Percentiles rank a stretch among this genome's conserved stretches.
Conservation (phyloP, 2,329 filamentous ascomycete genomes). For the Aspergillus floridensis region DNA sequence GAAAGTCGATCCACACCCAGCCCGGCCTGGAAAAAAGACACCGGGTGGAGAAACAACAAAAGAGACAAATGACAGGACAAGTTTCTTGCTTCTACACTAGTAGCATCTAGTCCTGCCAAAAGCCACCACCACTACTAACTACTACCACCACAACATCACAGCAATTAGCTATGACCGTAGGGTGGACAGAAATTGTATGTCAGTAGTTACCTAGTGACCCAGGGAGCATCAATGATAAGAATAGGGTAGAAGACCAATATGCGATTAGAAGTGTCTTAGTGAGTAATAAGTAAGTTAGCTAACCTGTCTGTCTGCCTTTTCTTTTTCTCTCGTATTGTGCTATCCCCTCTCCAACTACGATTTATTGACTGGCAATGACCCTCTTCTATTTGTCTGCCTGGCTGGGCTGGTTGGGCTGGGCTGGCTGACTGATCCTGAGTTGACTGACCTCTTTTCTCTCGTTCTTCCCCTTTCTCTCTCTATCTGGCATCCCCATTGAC, state of each 20-base stretch:
- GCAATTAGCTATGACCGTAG: no score
- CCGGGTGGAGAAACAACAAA: neutral
- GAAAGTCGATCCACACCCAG: constrained; percentile 2
- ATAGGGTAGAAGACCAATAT: no score
- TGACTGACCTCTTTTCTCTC: neutral
- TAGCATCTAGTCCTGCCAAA: neutral
- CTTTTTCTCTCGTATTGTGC: neutral
- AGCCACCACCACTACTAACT: no score
- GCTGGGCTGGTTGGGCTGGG: neutral
- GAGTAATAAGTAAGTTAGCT: no score
- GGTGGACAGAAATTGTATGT: no score
- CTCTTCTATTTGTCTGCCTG: neutral
- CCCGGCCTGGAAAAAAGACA: constrained; percentile 1
- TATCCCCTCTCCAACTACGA: neutral
- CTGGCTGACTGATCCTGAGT: neutral
- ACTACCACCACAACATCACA: no score
- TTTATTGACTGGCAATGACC: neutral
- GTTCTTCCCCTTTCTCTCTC: neutral
- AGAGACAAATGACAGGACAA: neutral
- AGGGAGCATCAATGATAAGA: no score
- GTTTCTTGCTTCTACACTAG: neutral
- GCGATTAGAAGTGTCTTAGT: no score
- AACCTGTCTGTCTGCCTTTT: neutral
- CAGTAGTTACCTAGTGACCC: no score
- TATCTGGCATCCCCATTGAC: neutral